Evolutionary conservation across 192 early-diverging fungal species (phyloP).

Genomic region (Backusella psychrophila): DNA sequence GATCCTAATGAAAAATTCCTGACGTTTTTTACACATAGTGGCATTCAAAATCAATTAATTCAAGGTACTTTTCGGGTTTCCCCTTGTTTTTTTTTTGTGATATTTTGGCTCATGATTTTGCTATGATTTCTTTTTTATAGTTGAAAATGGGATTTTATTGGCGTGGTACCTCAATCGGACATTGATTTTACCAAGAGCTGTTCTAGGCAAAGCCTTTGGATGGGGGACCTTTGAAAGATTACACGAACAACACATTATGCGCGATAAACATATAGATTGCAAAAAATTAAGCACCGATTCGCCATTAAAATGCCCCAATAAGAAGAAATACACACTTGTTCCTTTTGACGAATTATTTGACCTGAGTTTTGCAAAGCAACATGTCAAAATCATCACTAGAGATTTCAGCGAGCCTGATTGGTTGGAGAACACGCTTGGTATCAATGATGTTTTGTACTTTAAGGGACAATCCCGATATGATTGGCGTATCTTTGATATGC

Average conservation of each 20-base stretch:
- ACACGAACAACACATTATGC: conserved; percentile 28
- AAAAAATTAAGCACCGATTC: neutral
- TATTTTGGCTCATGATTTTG: neutral
- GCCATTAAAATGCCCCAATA: conserved; percentile 22
- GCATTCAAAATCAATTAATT: conserved; percentile 51
- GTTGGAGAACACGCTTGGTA: conserved; percentile 20
- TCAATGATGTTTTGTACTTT: conserved; percentile 34
- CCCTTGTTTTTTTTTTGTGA: no score
- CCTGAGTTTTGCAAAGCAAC: conserved; percentile 29
- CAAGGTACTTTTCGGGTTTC: conserved; percentile 15
- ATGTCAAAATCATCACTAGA: conserved; percentile 29
- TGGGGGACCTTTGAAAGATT: conserved; percentile 29
- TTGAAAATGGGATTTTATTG: conserved; percentile 50
- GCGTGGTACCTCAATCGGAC: conserved; percentile 52
- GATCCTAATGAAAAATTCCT: conserved; percentile 40
- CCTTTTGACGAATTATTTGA: conserved; percentile 36
- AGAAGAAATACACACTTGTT: conserved; percentile 19
- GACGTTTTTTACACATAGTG: conserved; percentile 50
- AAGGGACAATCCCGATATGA: conserved; percentile 34
- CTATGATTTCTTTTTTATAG: neutral
- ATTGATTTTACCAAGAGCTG: conserved; percentile 41
- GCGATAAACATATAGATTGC: neutral
- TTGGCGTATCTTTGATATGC: conserved; percentile 36
- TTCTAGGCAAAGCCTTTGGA: conserved; percentile 41
- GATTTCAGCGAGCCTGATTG: conserved; percentile 24